phyloP scores from a whole-genome alignment of 306 rosid species.

The Vachellia collinsii region DNA sequence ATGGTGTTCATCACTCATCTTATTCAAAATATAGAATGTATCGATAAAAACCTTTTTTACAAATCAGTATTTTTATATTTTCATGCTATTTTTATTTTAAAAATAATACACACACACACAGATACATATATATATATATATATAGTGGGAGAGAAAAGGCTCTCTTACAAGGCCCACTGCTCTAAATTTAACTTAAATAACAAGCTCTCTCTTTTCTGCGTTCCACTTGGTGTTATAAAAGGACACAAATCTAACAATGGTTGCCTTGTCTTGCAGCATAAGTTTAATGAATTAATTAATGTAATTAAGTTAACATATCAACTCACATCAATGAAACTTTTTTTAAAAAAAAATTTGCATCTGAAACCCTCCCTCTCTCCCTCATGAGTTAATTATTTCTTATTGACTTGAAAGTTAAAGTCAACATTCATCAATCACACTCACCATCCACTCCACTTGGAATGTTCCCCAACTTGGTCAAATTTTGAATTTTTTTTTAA shows the following conservation, averaged over 20 bases:
- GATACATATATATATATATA: neutral
- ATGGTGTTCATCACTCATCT: neutral
- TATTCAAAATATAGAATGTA: neutral
- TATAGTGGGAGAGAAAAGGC: neutral
- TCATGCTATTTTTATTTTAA: neutral
- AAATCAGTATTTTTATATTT: neutral
- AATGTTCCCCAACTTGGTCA: constrained; percentile 46
- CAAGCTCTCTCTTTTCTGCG: neutral
- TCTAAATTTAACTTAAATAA: constrained; percentile 11
- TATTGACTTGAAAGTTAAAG: constrained; percentile 45
- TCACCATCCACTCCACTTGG: constrained; percentile 51
- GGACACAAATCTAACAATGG: constrained; percentile 5
- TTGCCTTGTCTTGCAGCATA: constrained; percentile 28
- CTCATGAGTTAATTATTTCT: constrained; percentile 6
- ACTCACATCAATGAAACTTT: constrained; percentile 4
- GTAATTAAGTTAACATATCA: neutral
- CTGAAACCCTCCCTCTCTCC: neutral
- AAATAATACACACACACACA: too few species aligned
- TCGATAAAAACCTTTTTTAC: neutral
- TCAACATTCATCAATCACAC: constrained; percentile 39
- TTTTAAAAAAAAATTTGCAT: neutral
- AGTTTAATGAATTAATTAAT: neutral
- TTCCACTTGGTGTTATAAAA: neutral
- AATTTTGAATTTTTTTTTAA: constrained; percentile 11
- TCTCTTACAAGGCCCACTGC: neutral